Percentiles rank a stretch among this genome's conserved stretches.
Evolutionary conservation across 768 basidiomycete genomes (phyloP).

Genomic region (Trametes cingulata): DNA sequence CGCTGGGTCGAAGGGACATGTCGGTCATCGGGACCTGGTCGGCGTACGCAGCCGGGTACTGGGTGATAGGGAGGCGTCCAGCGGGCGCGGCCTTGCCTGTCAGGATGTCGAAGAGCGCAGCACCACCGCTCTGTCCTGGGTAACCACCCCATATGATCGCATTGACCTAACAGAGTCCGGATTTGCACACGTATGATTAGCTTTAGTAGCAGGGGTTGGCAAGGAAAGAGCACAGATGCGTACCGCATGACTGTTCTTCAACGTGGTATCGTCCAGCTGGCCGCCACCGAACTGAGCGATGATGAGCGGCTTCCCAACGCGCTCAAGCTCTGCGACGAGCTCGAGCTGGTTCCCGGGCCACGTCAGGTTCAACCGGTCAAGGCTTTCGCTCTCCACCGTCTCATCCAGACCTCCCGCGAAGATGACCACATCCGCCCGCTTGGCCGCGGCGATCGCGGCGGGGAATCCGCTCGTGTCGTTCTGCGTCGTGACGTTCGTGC

Average conservation of each 20-base stretch:
- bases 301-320: constrained; percentile 51
- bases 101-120: constrained; percentile 53
- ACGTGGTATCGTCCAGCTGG: constrained; percentile 49
- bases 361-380: constrained; percentile 48
- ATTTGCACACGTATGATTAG: not conserved
- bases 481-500: constrained; percentile 41
- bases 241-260: constrained; percentile 44
- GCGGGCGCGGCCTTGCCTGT: constrained; percentile 53
- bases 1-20: constrained; percentile 53
- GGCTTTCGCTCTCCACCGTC: constrained; percentile 47
- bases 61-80: constrained; percentile 54
- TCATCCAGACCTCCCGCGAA: constrained; percentile 58
- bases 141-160: constrained; percentile 60
- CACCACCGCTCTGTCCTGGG: constrained; percentile 56
- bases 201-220: no score
- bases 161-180: constrained; percentile 41
- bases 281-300: constrained; percentile 60
- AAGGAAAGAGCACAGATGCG: constrained; percentile 27
- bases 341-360: constrained; percentile 61
- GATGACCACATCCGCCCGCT: constrained; percentile 49
- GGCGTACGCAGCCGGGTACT: constrained; percentile 52
- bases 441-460: constrained; percentile 50
- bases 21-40: constrained; percentile 56
- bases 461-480: constrained; percentile 47
- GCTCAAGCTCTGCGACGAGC: constrained; percentile 45